Percentiles rank a stretch among this genome's conserved stretches.
These are phyloP conservation scores for Ophiostoma sp. DNA, from an alignment of 2,329 filamentous ascomycete species.

Conservation along the genomic window DNA sequence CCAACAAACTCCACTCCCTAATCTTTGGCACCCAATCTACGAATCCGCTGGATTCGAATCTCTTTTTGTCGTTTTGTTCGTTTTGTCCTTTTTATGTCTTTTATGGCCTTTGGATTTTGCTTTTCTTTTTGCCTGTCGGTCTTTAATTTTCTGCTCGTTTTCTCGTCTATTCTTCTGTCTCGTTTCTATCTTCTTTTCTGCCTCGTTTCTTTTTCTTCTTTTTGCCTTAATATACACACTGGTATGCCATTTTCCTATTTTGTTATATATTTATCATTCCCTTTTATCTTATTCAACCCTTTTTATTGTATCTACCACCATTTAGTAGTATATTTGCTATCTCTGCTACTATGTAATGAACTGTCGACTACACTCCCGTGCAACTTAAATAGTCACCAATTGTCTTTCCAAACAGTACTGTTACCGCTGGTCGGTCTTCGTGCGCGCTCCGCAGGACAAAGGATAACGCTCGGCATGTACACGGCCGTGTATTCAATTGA, in stretches of 20 bases:
- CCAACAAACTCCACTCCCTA: slow-evolving; percentile 28
- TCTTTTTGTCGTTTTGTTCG: background rate
- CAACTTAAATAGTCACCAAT: too few species aligned
- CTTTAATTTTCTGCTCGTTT: background rate
- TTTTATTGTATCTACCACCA: too few species aligned
- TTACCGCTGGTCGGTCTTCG: too few species aligned
- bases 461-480: background rate
- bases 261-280: background rate
- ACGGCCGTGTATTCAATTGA: background rate
- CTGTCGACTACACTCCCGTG: too few species aligned
- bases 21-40: slow-evolving; percentile 28
- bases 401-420: too few species aligned
- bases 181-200: background rate
- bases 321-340: too few species aligned
- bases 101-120: too few species aligned
- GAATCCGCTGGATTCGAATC: slow-evolving; percentile 25
- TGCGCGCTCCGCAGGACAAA: background rate
- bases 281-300: background rate
- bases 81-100: slow-evolving; percentile 1
- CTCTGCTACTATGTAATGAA: too few species aligned
- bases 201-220: background rate
- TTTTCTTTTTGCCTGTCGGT: background rate
- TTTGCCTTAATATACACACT: background rate
- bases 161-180: background rate
- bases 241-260: too few species aligned